Percentiles rank a stretch among this genome's conserved stretches.
These are phyloP conservation scores for Dacryopinax spathularia DNA, from an alignment of 768 basidiomycete species.

Conservation along the genomic window DNA sequence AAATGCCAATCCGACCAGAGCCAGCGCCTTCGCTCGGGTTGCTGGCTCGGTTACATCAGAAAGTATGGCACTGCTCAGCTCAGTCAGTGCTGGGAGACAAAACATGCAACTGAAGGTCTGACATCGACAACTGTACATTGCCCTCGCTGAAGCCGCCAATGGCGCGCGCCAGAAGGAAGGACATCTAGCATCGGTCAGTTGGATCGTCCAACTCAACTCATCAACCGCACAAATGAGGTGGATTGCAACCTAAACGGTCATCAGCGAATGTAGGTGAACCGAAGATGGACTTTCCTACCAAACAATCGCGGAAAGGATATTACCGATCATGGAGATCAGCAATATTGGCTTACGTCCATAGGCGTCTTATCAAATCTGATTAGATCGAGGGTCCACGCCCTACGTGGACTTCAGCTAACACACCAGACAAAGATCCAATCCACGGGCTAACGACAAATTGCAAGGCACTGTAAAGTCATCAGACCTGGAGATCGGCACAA, in stretches of 20 bases:
- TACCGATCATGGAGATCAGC: slow-evolving; percentile 80
- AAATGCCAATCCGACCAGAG: slow-evolving; percentile 91
- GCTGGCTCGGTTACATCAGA: slow-evolving; percentile 75
- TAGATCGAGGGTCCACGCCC: background rate
- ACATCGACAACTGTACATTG: slow-evolving; percentile 94
- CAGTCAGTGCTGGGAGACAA: background rate
- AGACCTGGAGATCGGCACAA: slow-evolving; percentile 1
- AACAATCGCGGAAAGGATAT: slow-evolving; percentile 78
- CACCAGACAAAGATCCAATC: slow-evolving; percentile 63
- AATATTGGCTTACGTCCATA: slow-evolving; percentile 79
- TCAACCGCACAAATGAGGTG: background rate
- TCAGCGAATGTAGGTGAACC: background rate
- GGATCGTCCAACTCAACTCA: slow-evolving; percentile 4
- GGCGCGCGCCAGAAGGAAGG: slow-evolving; percentile 77
- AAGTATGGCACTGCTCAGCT: slow-evolving; percentile 62
- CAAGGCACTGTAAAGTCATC: slow-evolving; percentile 39
- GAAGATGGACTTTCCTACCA: slow-evolving; percentile 24
- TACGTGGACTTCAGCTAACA: background rate
- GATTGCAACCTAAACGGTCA: background rate
- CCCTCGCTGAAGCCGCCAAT: slow-evolving; percentile 92
- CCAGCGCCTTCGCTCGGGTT: slow-evolving; percentile 71
- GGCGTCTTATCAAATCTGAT: slow-evolving; percentile 30
- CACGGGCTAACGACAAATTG: slow-evolving; percentile 73
- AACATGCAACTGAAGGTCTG: slow-evolving; percentile 21
- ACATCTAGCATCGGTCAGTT: slow-evolving; percentile 21